phyloP scores from a whole-genome alignment of 2,329 filamentous ascomycete species.

The Chaetothyriales sp. region DNA sequence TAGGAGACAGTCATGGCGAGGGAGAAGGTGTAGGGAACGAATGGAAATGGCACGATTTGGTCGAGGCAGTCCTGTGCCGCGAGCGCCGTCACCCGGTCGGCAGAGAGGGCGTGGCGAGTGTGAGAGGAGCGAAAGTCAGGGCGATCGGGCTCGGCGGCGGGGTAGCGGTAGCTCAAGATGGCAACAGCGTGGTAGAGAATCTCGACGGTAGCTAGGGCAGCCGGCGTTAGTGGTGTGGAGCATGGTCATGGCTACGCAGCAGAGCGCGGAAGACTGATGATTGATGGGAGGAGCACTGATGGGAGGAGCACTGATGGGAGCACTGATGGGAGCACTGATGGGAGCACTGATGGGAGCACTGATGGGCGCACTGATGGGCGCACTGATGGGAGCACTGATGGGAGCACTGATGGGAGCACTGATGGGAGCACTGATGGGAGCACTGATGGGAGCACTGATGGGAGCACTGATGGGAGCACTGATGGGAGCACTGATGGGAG shows the following conservation, averaged over 20 bases:
- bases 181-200: conserved; percentile 52
- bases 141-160: background rate
- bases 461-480: too few relatives aligned
- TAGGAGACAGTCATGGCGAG: background rate
- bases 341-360: too few relatives aligned
- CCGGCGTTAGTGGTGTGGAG: background rate
- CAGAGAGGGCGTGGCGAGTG: background rate
- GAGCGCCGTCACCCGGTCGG: background rate
- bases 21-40: background rate
- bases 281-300: too few relatives aligned
- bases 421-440: too few relatives aligned
- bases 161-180: conserved; percentile 45
- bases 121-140: background rate
- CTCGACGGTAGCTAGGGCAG: conserved; percentile 42
- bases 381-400: too few relatives aligned
- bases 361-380: too few relatives aligned
- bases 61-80: background rate
- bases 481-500: background rate
- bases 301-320: too few relatives aligned
- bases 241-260: too few relatives aligned
- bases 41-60: background rate
- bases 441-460: too few relatives aligned
- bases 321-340: too few relatives aligned
- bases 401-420: too few relatives aligned
- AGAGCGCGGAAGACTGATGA: too few relatives aligned